These are phyloP conservation scores for Trichoderma orchidacearum DNA, from an alignment of 495 filamentous ascomycete species.

Conservation along the genomic window DNA sequence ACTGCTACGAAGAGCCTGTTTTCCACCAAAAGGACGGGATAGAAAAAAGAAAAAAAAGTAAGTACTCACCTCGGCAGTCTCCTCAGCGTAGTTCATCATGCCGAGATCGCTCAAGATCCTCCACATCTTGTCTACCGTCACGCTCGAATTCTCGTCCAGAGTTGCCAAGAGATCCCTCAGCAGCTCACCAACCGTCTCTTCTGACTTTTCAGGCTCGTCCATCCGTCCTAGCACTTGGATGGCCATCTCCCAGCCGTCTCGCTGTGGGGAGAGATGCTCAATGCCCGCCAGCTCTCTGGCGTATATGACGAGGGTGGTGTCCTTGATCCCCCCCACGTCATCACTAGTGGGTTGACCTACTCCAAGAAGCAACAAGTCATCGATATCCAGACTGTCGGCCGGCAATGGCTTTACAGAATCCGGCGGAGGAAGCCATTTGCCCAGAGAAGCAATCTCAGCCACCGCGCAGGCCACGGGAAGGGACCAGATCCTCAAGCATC, in stretches of 20 bases:
- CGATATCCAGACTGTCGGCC: constrained; percentile 33
- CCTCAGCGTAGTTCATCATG: constrained; percentile 55
- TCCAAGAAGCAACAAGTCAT: constrained; percentile 22
- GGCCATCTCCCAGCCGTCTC: constrained; percentile 77
- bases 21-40: not conserved
- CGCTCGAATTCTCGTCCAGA: constrained; percentile 48
- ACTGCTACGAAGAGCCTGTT: not conserved
- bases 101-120: constrained; percentile 53
- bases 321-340: constrained; percentile 47
- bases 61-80: constrained; percentile 62
- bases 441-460: constrained; percentile 63
- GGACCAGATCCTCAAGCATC: constrained; percentile 65
- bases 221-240: constrained; percentile 64
- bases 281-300: constrained; percentile 41
- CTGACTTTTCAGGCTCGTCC: constrained; percentile 47
- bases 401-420: constrained; percentile 26
- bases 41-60: not conserved
- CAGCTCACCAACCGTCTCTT: constrained; percentile 45
- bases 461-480: constrained; percentile 59
- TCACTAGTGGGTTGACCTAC: not conserved
- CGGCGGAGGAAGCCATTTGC: constrained; percentile 55
- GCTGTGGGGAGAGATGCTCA: constrained; percentile 19
- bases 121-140: constrained; percentile 63
- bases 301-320: constrained; percentile 62
- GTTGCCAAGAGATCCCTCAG: constrained; percentile 44